A percentile compares a stretch with the other conserved stretches of the same genome.
Conservation (phyloP, 257 asterid genomes). For the Nicotiana noctiflora region DNA sequence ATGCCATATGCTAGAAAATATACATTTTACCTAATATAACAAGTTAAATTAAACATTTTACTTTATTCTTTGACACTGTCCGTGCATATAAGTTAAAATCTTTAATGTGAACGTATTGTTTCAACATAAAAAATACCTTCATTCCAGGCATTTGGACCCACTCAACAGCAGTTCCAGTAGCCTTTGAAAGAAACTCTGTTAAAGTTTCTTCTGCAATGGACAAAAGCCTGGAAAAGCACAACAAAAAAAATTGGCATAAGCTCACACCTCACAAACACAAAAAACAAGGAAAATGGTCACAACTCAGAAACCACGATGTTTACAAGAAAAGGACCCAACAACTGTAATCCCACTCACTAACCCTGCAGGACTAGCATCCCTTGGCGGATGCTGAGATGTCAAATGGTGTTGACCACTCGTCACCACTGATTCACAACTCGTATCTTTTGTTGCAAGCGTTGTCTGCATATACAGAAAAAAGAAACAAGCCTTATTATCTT, state of each 20-base stretch:
- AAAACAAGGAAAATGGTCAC: constrained; percentile 23
- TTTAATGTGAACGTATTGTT: not conserved
- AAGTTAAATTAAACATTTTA: too few species aligned
- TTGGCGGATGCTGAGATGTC: constrained; percentile 84
- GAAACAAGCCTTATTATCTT: not conserved
- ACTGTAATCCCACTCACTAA: constrained; percentile 34
- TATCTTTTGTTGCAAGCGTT: constrained; percentile 64
- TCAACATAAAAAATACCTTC: constrained; percentile 42
- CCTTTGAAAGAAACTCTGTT: constrained; percentile 94
- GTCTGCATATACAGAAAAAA: constrained; percentile 32
- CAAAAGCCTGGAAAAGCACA: constrained; percentile 59
- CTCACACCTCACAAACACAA: constrained; percentile 28
- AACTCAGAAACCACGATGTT: constrained; percentile 21
- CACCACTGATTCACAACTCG: constrained; percentile 91
- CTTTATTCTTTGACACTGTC: too few species aligned
- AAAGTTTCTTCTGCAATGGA: constrained; percentile 97
- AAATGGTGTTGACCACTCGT: constrained; percentile 78
- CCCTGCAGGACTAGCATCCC: constrained; percentile 99
- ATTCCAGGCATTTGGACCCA: constrained; percentile 99
- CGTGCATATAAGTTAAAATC: too few species aligned
- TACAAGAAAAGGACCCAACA: constrained; percentile 44
- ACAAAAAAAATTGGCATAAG: constrained; percentile 20
- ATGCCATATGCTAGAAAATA: too few species aligned
- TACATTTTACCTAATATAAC: too few species aligned
- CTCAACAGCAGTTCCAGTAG: constrained; percentile 97